Conservation (phyloP, 768 basidiomycete genomes). For the Russula lepida region DNA sequence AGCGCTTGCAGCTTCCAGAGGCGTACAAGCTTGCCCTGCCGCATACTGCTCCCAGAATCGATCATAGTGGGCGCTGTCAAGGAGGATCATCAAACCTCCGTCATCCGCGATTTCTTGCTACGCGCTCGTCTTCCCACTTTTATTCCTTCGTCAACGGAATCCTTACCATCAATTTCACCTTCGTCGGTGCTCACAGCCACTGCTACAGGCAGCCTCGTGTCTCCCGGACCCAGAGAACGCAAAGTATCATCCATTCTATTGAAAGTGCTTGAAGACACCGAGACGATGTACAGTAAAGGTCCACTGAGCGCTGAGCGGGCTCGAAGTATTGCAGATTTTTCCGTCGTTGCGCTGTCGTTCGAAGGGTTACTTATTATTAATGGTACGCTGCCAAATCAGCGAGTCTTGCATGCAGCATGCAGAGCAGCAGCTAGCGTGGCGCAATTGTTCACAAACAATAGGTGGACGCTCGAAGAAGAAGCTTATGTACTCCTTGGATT, state of each 20-base stretch:
- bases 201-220: constrained; percentile 26
- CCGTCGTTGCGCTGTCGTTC: constrained; percentile 57
- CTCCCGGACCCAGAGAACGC: constrained; percentile 50
- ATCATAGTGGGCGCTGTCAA: constrained; percentile 51
- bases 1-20: constrained; percentile 51
- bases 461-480: constrained; percentile 57
- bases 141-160: constrained; percentile 12
- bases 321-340: constrained; percentile 61
- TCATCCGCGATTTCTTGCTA: constrained; percentile 66
- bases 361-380: constrained; percentile 59
- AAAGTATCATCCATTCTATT: constrained; percentile 54
- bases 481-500: constrained; percentile 56
- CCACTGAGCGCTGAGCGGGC: constrained; percentile 53
- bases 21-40: constrained; percentile 37
- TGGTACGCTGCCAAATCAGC: constrained; percentile 50
- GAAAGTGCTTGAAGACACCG: constrained; percentile 51
- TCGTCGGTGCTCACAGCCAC: neutral
- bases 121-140: constrained; percentile 50
- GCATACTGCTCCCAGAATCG: constrained; percentile 61
- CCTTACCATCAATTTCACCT: neutral
- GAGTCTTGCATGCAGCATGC: constrained; percentile 56
- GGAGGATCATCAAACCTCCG: constrained; percentile 46
- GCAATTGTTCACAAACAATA: constrained; percentile 33
- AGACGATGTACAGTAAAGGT: constrained; percentile 27
- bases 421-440: constrained; percentile 38